Conservation (phyloP, 139 green algal genomes). For the Asterochloris erici region DNA sequence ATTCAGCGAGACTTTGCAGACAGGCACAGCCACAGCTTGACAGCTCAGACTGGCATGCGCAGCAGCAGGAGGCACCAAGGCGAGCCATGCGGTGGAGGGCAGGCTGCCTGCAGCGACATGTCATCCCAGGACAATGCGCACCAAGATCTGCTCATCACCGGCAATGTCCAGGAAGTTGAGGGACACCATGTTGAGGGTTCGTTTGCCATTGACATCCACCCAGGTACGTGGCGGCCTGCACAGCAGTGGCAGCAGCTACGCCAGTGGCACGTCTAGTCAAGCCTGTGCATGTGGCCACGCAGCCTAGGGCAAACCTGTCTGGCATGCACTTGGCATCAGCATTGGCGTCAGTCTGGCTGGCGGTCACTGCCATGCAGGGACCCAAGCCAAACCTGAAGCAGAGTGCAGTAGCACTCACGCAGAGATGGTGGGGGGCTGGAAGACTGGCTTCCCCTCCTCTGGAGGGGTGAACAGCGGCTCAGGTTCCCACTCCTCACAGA, state of each 20-base stretch:
- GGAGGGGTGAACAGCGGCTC: slow-evolving; percentile 63
- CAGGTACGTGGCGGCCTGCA: slow-evolving; percentile 11
- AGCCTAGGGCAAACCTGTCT: neutral
- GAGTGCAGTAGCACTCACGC: slow-evolving; percentile 16
- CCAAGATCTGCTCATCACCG: slow-evolving; percentile 39
- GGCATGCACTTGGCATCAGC: neutral
- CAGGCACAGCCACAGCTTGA: too few relatives aligned
- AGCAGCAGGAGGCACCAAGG: too few relatives aligned
- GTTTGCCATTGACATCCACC: slow-evolving; percentile 42
- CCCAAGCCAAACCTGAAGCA: neutral
- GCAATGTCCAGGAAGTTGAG: slow-evolving; percentile 87
- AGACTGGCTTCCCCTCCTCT: slow-evolving; percentile 28
- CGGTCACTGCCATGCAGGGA: neutral
- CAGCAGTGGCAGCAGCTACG: neutral
- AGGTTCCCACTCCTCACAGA: slow-evolving; percentile 86
- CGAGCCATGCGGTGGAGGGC: too few relatives aligned
- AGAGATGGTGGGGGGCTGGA: slow-evolving; percentile 48
- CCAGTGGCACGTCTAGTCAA: neutral
- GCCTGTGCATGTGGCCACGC: neutral
- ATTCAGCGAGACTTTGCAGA: too few relatives aligned
- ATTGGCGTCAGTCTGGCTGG: neutral
- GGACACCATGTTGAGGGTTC: slow-evolving; percentile 74
- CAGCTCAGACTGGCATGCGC: too few relatives aligned
- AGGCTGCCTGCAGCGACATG: too few relatives aligned
- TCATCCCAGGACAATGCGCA: slow-evolving; percentile 14